Base-by-base conservation (phyloP, 225 moss, liverwort and hornwort species). In the Pseudisothecium myosuroides region DNA sequence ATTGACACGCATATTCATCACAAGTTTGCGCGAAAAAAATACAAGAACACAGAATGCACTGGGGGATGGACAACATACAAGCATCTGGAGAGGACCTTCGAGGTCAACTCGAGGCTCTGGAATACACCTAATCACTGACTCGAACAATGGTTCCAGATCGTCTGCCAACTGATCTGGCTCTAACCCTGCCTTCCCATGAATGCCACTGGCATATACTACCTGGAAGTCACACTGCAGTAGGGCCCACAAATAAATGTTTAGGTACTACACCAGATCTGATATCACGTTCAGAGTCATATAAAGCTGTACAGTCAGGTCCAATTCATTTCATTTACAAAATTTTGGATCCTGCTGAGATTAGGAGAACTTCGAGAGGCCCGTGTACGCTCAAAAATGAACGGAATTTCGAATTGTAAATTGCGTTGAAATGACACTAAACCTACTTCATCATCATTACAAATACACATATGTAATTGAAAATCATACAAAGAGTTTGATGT, bases 201-300 rank as follows among this genome's bases (percentile, higher is more conserved):
- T 98, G 27, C 98, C 98, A 80, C 97, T 98, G 60, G 98, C 98
- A 71, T 92, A 98, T 41, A 98, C 97, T 11, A 97, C 97, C 91
- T 98, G 98, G 71, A 98, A 98, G 85, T 98, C 98, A 82, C 98
- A 98, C 97, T 98, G 95, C 90, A 91, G 37, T 39, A 82, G 56
- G 41, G 13, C 29, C 82, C 89, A 88, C 75, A 79, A 50, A 28
- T 11, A 80, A 22, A 39, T 32, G 9, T 3, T 83, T 50, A 83
- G 17, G 37, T 45, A 28, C 5, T 39, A 27, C 39, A 39, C 39
- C 17, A 79, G 39, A 58, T 58, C 32, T 80, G 13, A 10, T 27
- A 43, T 52, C 17, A 32, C 7, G 36, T 50, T 85, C n/a, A 43
- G 71, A 39, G 13, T 60, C 50, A 79, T 24, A 28, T 41, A 45